A percentile compares a stretch with the other conserved stretches of the same genome.
phyloP scores from a whole-genome alignment of 768 basidiomycete species.

The Russula griseocarnosa region DNA sequence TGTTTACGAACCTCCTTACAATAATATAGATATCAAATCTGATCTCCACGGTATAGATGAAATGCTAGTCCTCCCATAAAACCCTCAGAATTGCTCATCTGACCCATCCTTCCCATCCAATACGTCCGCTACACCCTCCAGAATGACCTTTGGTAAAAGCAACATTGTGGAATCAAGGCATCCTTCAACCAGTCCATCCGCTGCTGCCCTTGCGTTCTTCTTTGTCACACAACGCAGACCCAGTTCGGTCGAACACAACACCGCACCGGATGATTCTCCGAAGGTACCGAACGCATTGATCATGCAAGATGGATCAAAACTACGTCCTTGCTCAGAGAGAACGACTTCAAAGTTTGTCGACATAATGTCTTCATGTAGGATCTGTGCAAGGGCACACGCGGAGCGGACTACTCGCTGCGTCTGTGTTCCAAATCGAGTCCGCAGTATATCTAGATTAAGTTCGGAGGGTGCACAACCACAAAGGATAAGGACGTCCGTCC shows the following conservation, averaged over 20 bases:
- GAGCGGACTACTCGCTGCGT: slow-evolving; percentile 63
- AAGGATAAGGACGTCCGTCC: slow-evolving; percentile 59
- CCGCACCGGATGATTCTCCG: slow-evolving; percentile 39
- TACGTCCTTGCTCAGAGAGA: slow-evolving; percentile 50
- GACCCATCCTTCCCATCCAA: slow-evolving; percentile 34
- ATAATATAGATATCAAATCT: slow-evolving; percentile 13
- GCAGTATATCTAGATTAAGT: slow-evolving; percentile 37
- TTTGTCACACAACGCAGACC: slow-evolving; percentile 63
- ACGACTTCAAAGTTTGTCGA: slow-evolving; percentile 72
- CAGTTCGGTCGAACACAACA: slow-evolving; percentile 68
- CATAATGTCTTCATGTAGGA: slow-evolving; percentile 70
- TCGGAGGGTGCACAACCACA: slow-evolving; percentile 47
- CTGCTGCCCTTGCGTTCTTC: slow-evolving; percentile 33
- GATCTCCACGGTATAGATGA: slow-evolving; percentile 6
- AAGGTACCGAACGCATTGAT: slow-evolving; percentile 61
- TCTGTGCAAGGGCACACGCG: slow-evolving; percentile 57
- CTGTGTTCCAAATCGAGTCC: slow-evolving; percentile 53
- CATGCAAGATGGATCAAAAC: slow-evolving; percentile 52
- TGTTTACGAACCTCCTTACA: slow-evolving; percentile 2
- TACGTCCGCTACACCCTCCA: slow-evolving; percentile 63
- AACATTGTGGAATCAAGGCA: slow-evolving; percentile 55
- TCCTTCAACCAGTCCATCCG: slow-evolving; percentile 38
- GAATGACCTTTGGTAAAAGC: slow-evolving; percentile 68
- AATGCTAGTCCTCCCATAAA: neutral
- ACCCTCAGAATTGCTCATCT: neutral